Base-by-base conservation (phyloP, 2,329 filamentous ascomycete species). In the Cordyceps cateniannulata region DNA sequence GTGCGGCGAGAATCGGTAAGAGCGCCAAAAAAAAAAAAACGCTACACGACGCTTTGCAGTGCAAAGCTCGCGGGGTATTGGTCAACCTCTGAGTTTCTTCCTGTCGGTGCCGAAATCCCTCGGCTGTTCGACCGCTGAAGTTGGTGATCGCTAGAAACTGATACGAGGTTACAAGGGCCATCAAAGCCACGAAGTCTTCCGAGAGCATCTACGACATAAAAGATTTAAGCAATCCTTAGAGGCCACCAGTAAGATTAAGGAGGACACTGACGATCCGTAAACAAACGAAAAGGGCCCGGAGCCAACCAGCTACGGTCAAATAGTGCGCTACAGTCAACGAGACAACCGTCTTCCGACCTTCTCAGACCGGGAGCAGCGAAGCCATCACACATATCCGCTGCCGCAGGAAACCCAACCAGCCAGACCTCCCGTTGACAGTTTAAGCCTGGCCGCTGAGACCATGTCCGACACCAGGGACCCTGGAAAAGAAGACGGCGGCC, bases 381-480 rank as follows among this genome's bases (percentile, higher is more conserved):
- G 24, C n/a, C 24, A 48, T 20, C 14, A 25, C 18, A 18, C 3
- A 48, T 14, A 18, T 25, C 25, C 5, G n/a, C n/a, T 6, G 20
- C 48, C 29, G 10, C 53, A 1, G 10, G 6, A 32, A 24, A 22
- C 24, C 9, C 42, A 38, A 14, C n/a, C 16, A 20, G 18, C 24
- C 22, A 20, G 3, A 6, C 7, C 38, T 22, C 9, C 24, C 16
- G n/a, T 25, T 2, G 12, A 27, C 18, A 16, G 1, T 25, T n/a
- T 20, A 7, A 53, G 50, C 32, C 22, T 38, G 3, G 4, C n/a
- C 22, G 27, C 20, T 6, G 44, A 49, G 1, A 20, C 16, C 16
- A n/a, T 58, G 55, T n/a, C 25, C 12, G 16, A 27, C n/a, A 65
- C 83, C 47, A 76, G 61, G 52, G 55, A 0, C 68, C 72, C 5